A percentile compares a stretch with the other conserved stretches of the same genome.
These are phyloP conservation scores for Beta vulgaris DNA, from an alignment of 148 eudicot genomes.

Conservation along the genomic window DNA sequence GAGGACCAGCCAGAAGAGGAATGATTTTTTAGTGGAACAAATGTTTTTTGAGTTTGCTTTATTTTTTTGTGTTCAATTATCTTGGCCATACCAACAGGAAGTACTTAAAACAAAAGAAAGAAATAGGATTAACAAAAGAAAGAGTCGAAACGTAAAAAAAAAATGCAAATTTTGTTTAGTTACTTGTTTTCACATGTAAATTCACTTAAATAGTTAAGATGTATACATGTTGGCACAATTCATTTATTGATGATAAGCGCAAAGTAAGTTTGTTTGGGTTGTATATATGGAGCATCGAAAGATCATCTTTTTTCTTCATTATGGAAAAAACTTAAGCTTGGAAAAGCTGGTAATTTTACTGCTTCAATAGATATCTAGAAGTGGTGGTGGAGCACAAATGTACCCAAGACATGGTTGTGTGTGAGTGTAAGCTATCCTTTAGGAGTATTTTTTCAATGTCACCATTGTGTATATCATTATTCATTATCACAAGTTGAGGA, in stretches of 20 bases:
- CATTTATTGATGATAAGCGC: neutral
- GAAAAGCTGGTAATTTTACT: too few species aligned
- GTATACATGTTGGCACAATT: neutral
- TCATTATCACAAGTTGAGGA: too few species aligned
- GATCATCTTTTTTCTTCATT: neutral
- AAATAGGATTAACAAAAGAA: neutral
- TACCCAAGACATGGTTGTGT: too few species aligned
- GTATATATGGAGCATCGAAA: neutral
- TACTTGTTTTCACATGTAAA: conserved; percentile 16
- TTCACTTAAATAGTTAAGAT: neutral
- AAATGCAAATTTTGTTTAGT: conserved; percentile 9
- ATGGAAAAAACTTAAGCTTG: neutral
- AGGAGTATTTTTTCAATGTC: too few species aligned
- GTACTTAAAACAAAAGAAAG: neutral
- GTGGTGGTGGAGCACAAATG: too few species aligned
- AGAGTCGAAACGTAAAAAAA: neutral
- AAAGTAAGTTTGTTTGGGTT: neutral
- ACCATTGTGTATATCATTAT: too few species aligned
- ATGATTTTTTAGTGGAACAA: conserved; percentile 7
- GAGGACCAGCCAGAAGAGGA: conserved; percentile 8
- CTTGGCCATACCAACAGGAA: neutral
- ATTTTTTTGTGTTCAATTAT: neutral
- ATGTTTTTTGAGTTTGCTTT: neutral
- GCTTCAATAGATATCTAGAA: too few species aligned
- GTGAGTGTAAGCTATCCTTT: too few species aligned